Base-by-base conservation (phyloP, 768 basidiomycete genomes). In the Lyophyllum atratum region DNA sequence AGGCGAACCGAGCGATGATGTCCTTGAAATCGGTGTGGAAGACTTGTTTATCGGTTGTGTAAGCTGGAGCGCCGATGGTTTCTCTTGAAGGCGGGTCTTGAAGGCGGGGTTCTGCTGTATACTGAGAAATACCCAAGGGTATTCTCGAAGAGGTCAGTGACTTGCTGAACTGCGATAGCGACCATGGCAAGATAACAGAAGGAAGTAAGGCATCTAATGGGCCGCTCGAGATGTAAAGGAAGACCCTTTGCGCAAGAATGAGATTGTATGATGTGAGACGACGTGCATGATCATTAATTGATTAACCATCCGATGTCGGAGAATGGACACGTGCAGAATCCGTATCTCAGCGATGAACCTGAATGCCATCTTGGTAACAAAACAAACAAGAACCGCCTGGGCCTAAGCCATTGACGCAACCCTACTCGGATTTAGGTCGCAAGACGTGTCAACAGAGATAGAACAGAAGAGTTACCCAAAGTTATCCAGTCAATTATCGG, bases 11-110 rank as follows among this genome's bases (percentile, higher is more conserved):
- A 1, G 76, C 73, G 54, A 80, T 77, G 49, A 79, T 66, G 61
- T 79, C 77, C 2, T 78, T 78, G 26, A 74, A 68, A 57, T 79
- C 78, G 1, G 78, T 78, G 58, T 79, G 77, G 69, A 79, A 80
- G 28, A 79, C 78, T 58, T 79, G 78, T 54, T 76, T 77, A 64
- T 79, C 77, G 1, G 77, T 80, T 2, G 58, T 53, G 70, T 66
- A 64, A 10, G 63, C 64, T 4, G 63, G 61, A 43, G 49, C 53
- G 11, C 60, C 62, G 33, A 68, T 67, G 4, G 47, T 50, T 4
- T 59, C n/a, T n/a, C n/a, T 56, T 37, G 34, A 5, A 12, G 7
- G 62, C 56, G n/a, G 49, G 45, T 21, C 34, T 6, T 52, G 25
- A 5, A 44, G 1, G 8, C 9, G 39, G 22, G 45, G 49, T 12